Base-by-base conservation (phyloP, 108 stramenopile species). In the Phaeodactylum tricornutum region DNA sequence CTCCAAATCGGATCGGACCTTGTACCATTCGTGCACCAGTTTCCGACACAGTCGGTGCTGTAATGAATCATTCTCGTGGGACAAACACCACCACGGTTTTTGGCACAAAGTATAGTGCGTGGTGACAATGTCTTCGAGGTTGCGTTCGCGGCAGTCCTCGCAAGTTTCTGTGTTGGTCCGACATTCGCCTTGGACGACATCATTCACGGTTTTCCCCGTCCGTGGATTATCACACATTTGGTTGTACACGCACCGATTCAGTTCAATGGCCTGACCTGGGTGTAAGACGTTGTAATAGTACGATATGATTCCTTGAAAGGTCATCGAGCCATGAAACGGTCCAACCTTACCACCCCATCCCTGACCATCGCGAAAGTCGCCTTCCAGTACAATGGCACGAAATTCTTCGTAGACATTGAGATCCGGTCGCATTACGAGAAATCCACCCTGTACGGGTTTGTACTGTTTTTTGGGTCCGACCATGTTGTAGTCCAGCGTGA, bases 61-160 rank as follows among this genome's bases (percentile, higher is more conserved):
- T 20, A 74, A 38, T 38, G 30, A 47, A 65, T 83, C 65, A 3
- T 45, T 36, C 48, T 47, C 42, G 15, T 68, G 72, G 11, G 62
- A 34, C 9, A 59, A 50, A 65, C 94, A 95, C 0, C 39, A 53
- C 95, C 95, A 96, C 2, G 95, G 95, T 43, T 96, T 96, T 51
- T 70, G 69, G 52, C 95, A 96, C 0, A 88, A 50, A 1, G 95
- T 96, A 60, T 81, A 96, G 55, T 96, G 95, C 17, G 79, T 85
- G 12, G 69, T 73, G 14, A 75, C 57, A n/a, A 96, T 60, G 21
- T 80, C 67, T 5, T 59, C 55, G 3, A 74, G 22, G 0, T 57
- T 28, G 6, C 57, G 58, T 22, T 55, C 50, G 16, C 84, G 65
- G 57, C 83, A 85, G 64, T 91, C 81, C 47, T 85, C 67, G 53